Percentiles rank a stretch among this genome's conserved stretches.
These are phyloP conservation scores for Larix sibirica DNA, from an alignment of 83 land plant genomes.

Conservation along the genomic window DNA sequence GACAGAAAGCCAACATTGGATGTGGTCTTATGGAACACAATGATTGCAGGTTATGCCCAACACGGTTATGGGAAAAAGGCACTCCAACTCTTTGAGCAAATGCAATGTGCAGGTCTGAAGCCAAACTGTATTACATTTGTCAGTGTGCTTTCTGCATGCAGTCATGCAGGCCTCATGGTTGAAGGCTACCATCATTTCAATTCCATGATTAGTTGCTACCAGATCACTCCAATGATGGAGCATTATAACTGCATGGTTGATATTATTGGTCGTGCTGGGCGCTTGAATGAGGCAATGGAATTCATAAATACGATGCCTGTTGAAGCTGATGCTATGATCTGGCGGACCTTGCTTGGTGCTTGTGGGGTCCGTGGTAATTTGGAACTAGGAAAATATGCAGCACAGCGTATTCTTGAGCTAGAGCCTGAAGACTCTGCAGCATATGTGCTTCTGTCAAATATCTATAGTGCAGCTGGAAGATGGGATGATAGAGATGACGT, in stretches of 20 bases:
- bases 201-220: background rate
- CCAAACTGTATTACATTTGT: slow-evolving; percentile 6
- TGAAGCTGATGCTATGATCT: slow-evolving; percentile 6
- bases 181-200: slow-evolving; percentile 8
- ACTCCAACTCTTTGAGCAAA: slow-evolving; percentile 9
- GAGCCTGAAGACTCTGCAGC: slow-evolving; percentile 5
- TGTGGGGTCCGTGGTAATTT: background rate
- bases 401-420: slow-evolving; percentile 4
- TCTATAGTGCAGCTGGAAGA: background rate
- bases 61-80: slow-evolving; percentile 3
- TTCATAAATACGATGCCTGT: slow-evolving; percentile 2
- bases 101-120: background rate
- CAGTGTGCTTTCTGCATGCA: background rate
- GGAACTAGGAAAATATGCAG: slow-evolving; percentile 3
- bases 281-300: slow-evolving; percentile 3
- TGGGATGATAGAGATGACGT: background rate
- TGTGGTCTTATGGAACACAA: background rate
- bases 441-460: slow-evolving; percentile 5
- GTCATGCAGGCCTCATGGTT: slow-evolving; percentile 4
- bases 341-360: slow-evolving; percentile 7
- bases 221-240: slow-evolving; percentile 9
- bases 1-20: background rate
- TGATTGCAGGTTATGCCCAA: background rate
- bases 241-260: slow-evolving; percentile 15
- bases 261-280: background rate